Base-by-base conservation (phyloP, 306 rosid species). In the Lotus japonicus region DNA sequence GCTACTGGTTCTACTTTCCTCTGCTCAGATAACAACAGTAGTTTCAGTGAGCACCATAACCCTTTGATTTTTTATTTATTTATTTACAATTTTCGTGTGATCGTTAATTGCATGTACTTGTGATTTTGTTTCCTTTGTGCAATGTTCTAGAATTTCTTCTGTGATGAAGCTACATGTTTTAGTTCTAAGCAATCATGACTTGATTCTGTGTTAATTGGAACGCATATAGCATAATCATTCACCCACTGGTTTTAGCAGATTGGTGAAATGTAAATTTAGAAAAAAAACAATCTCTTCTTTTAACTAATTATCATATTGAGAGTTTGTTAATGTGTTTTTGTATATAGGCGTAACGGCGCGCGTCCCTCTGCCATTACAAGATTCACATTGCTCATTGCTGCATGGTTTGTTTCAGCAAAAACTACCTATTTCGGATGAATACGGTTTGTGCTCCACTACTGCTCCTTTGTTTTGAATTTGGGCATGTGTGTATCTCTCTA, bases 371-470 rank as follows among this genome's bases (percentile, higher is more conserved):
- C 57, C 79, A 7, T 61, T 75, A 64, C 72, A 49, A 5, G 85
- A 86, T 73, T 70, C 77, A 5, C 36, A 31, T 31, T 31, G 7
- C 36, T 31, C 36, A 31, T 31, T 31, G 4, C 51, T 5, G n/a
- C 64, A 12, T 44, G 75, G 70, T 44, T 35, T 53, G 33, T 53
- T 46, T 62, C 70, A 41, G 17, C 56, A 26, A 45, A 65, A 62
- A 65, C 58, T 36, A 0, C 63, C 48, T 8, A 64, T 49, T 23
- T 9, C 43, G 0, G 50, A 64, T 46, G 66, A 65, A 53, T 45
- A 69, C 48, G 90, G 92, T 85, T 15, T 21, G 87, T 72, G 9
- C 36, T n/a, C n/a, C n/a, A n/a, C n/a, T n/a, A n/a, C n/a, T n/a
- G n/a, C n/a, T 70, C 5, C 26, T 56, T 11, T 44, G 14, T 9